These are phyloP conservation scores for Pyrus betulifolia DNA, from an alignment of 306 rosid genomes.

Conservation along the genomic window DNA sequence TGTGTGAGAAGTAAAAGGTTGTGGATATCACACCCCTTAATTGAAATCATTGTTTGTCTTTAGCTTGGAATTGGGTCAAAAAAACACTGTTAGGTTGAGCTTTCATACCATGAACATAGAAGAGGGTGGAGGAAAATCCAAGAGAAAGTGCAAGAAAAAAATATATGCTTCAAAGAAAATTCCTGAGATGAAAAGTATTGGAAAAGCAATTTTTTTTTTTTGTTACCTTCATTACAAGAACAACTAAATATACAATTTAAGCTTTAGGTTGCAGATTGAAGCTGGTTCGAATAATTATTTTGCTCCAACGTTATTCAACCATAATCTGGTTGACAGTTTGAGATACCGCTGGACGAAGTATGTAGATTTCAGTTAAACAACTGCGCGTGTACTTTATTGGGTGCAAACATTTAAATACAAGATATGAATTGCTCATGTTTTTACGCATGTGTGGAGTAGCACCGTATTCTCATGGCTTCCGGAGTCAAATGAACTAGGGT, in stretches of 20 bases:
- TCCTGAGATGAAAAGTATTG: neutral
- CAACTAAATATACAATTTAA: no score
- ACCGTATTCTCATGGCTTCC: neutral
- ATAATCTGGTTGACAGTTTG: neutral
- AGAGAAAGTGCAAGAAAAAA: neutral
- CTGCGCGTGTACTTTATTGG: neutral
- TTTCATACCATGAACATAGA: neutral
- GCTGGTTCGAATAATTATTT: neutral
- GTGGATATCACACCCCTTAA: no score
- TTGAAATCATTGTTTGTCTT: neutral
- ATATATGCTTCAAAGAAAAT: no score
- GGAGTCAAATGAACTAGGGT: neutral
- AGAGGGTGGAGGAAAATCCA: neutral
- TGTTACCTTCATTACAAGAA: neutral
- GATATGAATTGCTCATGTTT: neutral
- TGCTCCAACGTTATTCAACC: neutral
- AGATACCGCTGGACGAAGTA: neutral
- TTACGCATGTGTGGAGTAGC: neutral
- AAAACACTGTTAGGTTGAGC: neutral
- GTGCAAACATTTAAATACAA: neutral
- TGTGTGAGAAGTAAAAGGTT: no score
- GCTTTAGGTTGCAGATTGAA: neutral
- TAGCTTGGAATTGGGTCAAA: neutral
- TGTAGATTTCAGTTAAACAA: neutral
- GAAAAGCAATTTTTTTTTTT: neutral